Conservation (phyloP, 805 yeast species). For the Saccharomycopsis javanensis region DNA sequence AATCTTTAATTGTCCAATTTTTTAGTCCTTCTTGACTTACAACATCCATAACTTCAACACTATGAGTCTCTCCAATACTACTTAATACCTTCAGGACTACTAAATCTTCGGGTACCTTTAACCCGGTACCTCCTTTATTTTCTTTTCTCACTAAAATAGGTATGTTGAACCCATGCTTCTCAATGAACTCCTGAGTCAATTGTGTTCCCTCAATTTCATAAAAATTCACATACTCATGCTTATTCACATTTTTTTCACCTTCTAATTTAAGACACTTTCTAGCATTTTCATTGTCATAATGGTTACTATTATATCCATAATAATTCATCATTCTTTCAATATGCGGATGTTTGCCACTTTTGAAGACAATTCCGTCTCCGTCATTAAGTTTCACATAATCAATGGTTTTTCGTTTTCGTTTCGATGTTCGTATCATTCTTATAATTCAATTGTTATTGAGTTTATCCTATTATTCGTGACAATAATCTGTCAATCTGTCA, state of each 20-base stretch:
- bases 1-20: conserved; percentile 56
- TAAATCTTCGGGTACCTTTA: conserved; percentile 46
- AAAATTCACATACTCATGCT: background rate
- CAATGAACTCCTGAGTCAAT: conserved; percentile 31
- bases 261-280: background rate
- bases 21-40: conserved; percentile 59
- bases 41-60: conserved; percentile 83
- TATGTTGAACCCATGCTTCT: conserved; percentile 26
- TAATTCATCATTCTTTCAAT: conserved; percentile 25
- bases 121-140: conserved; percentile 27
- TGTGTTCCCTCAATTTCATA: conserved; percentile 26
- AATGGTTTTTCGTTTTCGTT: conserved; percentile 43
- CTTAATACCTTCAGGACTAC: conserved; percentile 48
- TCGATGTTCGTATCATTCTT: conserved; percentile 37
- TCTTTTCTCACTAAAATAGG: conserved; percentile 39
- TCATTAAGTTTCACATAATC: conserved; percentile 75
- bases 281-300: background rate
- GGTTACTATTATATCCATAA: background rate
- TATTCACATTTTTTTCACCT: background rate
- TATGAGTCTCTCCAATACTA: conserved; percentile 50
- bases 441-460: background rate
- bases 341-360: conserved; percentile 52
- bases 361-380: conserved; percentile 35
- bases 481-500: background rate
- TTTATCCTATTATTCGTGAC: background rate